Evolutionary conservation across 2,329 filamentous ascomycete genomes (phyloP), one percentile per base, ranked within the genome.

Genomic region (Trichophyton verrucosum): DNA sequence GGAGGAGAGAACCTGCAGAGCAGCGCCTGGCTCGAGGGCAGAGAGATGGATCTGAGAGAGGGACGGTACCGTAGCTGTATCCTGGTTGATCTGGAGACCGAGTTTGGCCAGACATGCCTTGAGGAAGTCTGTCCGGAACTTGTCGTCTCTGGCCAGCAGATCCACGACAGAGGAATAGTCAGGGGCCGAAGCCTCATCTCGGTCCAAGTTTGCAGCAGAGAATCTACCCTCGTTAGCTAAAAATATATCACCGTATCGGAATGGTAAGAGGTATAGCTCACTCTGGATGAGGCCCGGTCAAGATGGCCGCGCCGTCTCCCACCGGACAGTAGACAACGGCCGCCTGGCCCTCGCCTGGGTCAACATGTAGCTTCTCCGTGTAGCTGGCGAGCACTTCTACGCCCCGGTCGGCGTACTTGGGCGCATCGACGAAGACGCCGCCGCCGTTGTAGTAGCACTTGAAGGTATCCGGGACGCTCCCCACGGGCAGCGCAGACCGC

Each of bases 281-380:
- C 89, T 99, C 94, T 58, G 92, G 92, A 78, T 99, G 94, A 44
- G 91, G 89, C 0, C 91, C 91, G 0, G 88, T 95, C 17, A 99
- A 74, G 4, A 97, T 75, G 1, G 84, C 89, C 44, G 82, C 83
- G 1, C 94, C 94, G 51, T 90, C 82, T 0, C 91, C 91, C 51
- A 96, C 81, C 64, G 86, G 88, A 68, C 91, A 88, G 69, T 90
- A 89, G 0, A 99, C 83, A 2, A 95, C 80, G 0, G 94, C 92
- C 1, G 91, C 91, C 36, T 84, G 81, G 1, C 83, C 84, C 47
- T 82, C 78, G 0, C 89, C 90, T 0, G 86, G 81, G 60, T 95
- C 86, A 2, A 96, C 88, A 66, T 87, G 83, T 11, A 95, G 73
- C 13, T 86, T 78, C 40, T 90, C 86, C 0, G 80, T 80, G 70